Evolutionary conservation across 805 yeast genomes (phyloP), one percentile per base, ranked within the genome.

Genomic region (Spathaspora sp.): DNA sequence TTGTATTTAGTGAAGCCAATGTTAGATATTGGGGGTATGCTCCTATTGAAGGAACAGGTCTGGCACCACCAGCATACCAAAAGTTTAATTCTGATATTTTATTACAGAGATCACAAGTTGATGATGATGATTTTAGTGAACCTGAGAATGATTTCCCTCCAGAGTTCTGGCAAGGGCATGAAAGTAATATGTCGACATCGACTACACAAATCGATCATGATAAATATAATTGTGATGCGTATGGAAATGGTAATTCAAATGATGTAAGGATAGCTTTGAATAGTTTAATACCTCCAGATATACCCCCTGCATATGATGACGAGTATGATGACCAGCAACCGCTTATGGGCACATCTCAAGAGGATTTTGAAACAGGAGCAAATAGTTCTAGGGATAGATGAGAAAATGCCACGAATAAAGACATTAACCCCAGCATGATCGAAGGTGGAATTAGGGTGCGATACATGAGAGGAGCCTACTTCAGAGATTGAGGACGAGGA

Each of bases 21-120:
- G 96, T 92, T 38, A 91, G 91, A 65, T 90, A 87, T 65, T 91
- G 97, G 97, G 96, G 97, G 5, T 86, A 87, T 60, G 97, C 96
- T n/a, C 93, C 94, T 2, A 76, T 86, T 40, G 88, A 86, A 57
- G 99, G 98, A 1, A 80, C 78, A 46, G 86, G 91, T 52, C 86
- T 94, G 3, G 96, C 98, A 5, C 97, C 98, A 2, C 99, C 99
- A 1, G 86, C 94, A 9, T 93, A 93, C 68, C 88, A 88, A 46
- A 82, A 85, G 52, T 91, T 85, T 60, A 83, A 81, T 44, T 84
- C 84, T 46, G 97, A 91, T 64, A 82, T 91, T 4, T 67, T 93
- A 49, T 69, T 93, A 28, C 96, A 87, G 60, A 69, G 85, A 46
- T 77, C 82, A 20, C 85, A 79, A 59, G 65, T 76, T 23, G 85